Conservation (phyloP, 768 basidiomycete genomes). For the Piloderma croceum region DNA sequence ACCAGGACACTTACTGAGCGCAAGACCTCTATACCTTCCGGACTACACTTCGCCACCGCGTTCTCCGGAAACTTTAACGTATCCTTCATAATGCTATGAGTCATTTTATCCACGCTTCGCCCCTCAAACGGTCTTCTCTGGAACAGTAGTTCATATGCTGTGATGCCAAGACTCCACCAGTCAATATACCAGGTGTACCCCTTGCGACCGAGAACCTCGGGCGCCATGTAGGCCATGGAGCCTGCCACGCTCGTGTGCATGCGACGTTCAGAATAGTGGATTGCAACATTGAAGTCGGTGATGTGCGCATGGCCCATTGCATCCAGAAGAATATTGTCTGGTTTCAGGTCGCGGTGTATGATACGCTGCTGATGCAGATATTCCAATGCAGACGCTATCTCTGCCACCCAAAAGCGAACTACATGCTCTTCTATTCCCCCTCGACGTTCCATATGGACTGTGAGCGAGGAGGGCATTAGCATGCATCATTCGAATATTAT, state of each 20-base stretch:
- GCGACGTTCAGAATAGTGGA: slow-evolving; percentile 89
- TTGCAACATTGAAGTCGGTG: slow-evolving; percentile 98
- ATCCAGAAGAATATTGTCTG: slow-evolving; percentile 95
- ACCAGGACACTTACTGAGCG: slow-evolving; percentile 46
- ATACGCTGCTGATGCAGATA: slow-evolving; percentile 91
- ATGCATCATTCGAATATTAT: too few relatives aligned
- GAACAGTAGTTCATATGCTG: slow-evolving; percentile 86
- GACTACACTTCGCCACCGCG: slow-evolving; percentile 53
- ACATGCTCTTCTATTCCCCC: slow-evolving; percentile 61
- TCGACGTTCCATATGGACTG: slow-evolving; percentile 81
- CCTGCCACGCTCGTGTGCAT: slow-evolving; percentile 92
- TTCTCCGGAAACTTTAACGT: slow-evolving; percentile 72
- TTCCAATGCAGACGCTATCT: slow-evolving; percentile 76
- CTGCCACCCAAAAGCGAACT: slow-evolving; percentile 85
- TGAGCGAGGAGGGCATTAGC: slow-evolving; percentile 1
- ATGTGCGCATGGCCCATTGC: slow-evolving; percentile 92
- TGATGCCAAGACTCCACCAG: slow-evolving; percentile 94
- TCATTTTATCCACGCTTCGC: slow-evolving; percentile 83
- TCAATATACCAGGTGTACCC: slow-evolving; percentile 93
- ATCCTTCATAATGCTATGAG: slow-evolving; percentile 78
- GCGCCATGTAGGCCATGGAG: slow-evolving; percentile 99
- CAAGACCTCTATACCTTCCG: slow-evolving; percentile 61
- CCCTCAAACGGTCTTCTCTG: slow-evolving; percentile 85
- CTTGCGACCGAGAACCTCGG: slow-evolving; percentile 85
- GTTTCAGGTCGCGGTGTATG: slow-evolving; percentile 95